These are phyloP conservation scores for Pseudozyma tsukubaensis DNA, from an alignment of 1,284 basidiomycete species.

Conservation along the genomic window DNA sequence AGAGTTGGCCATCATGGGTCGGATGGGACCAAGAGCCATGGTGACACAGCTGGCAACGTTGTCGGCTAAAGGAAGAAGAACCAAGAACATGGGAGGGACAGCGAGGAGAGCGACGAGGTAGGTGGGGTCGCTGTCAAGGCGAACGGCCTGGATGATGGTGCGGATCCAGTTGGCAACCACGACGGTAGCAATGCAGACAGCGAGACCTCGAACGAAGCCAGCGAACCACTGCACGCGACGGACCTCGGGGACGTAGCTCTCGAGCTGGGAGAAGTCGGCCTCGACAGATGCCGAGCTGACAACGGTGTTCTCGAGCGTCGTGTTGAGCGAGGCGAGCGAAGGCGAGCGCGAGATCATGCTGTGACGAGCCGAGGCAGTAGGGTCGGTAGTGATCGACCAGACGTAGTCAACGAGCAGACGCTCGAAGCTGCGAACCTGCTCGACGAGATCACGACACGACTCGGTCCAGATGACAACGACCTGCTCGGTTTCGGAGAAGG, in stretches of 20 bases:
- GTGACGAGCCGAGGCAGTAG: conserved; percentile 25
- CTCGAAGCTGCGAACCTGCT: conserved; percentile 74
- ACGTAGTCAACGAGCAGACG: conserved; percentile 82
- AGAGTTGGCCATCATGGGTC: conserved; percentile 73
- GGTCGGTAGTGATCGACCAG: conserved; percentile 71
- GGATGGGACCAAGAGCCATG: conserved; percentile 72
- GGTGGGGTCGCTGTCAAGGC: conserved; percentile 23
- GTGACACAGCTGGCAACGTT: conserved; percentile 72
- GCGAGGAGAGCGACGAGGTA: conserved; percentile 26
- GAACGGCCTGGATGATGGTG: conserved; percentile 25
- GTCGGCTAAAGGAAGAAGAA: conserved; percentile 72
- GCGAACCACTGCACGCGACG: conserved; percentile 19
- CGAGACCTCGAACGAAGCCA: conserved; percentile 26
- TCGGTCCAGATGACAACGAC: conserved; percentile 82
- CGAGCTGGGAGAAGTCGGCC: conserved; percentile 16
- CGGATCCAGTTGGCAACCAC: conserved; percentile 34
- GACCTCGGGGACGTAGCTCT: conserved; percentile 21
- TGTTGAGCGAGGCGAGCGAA: conserved; percentile 32
- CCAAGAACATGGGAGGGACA: conserved; percentile 23
- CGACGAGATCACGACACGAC: conserved; percentile 71
- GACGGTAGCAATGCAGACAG: conserved; percentile 26
- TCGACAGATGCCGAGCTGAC: conserved; percentile 17
- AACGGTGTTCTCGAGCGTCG: conserved; percentile 18
- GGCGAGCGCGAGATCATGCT: conserved; percentile 36
- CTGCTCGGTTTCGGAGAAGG: conserved; percentile 81